Evolutionary conservation across 1,284 basidiomycete species (phyloP).

Genomic region (Salmacisia buchloeana): DNA sequence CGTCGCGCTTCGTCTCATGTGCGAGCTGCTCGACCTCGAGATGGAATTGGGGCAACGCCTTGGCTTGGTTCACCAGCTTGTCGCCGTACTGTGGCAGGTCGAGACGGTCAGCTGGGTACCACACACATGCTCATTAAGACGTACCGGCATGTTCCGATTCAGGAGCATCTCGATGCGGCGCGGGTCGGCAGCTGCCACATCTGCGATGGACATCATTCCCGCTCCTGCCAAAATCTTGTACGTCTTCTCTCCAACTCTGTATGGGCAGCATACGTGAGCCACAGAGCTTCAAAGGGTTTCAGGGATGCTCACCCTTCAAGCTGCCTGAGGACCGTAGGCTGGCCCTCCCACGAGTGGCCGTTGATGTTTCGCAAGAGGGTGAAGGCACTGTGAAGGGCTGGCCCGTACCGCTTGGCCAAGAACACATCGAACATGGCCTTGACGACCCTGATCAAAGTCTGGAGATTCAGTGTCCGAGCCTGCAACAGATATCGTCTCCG

Average conservation of each 20-base stretch:
- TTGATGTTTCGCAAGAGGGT: conserved; percentile 53
- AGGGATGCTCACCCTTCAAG: conserved; percentile 59
- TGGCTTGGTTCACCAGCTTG: conserved; percentile 3
- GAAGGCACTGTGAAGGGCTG: background rate
- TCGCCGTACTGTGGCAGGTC: background rate
- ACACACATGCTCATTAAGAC: no score
- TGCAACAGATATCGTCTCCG: no score
- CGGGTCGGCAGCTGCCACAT: conserved; percentile 19
- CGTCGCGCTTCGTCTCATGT: background rate
- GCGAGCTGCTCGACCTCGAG: background rate
- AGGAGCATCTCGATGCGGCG: conserved; percentile 33
- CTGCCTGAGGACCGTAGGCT: conserved; percentile 70
- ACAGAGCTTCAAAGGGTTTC: background rate
- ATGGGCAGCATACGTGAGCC: background rate
- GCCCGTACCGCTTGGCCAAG: background rate
- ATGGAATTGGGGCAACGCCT: background rate
- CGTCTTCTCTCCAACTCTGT: conserved; percentile 68
- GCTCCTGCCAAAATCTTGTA: conserved; percentile 29
- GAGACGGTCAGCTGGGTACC: no score
- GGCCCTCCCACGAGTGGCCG: conserved; percentile 77
- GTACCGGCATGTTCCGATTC: conserved; percentile 27
- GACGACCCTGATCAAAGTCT: background rate
- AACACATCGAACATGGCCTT: conserved; percentile 10
- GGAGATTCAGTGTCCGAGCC: no score
- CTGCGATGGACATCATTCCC: conserved; percentile 22